Conservation (phyloP, 257 asterid species). For the Salvia miltiorrhiza region DNA sequence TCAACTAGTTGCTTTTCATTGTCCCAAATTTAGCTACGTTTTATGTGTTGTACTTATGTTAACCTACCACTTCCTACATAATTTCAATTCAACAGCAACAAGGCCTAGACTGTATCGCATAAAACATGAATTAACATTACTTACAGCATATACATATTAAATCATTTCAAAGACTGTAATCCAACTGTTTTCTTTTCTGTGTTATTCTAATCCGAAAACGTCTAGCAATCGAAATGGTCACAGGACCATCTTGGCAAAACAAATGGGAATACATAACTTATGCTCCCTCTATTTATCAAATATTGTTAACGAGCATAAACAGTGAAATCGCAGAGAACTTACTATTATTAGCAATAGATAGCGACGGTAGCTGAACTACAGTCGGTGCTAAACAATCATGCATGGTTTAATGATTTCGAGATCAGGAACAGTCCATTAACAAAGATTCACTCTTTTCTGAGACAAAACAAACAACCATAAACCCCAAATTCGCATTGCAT, state of each 20-base stretch:
- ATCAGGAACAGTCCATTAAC: background rate
- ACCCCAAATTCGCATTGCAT: constrained; percentile 7
- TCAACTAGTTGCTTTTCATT: too few species aligned
- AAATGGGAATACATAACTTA: background rate
- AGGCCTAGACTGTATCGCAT: background rate
- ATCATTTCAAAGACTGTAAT: background rate
- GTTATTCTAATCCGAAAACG: background rate
- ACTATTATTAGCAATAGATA: background rate
- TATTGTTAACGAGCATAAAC: background rate
- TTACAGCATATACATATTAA: background rate
- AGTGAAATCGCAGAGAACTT: background rate
- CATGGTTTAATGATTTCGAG: background rate
- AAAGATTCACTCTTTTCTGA: background rate
- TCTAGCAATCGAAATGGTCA: background rate
- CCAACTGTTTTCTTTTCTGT: background rate
- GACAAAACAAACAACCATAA: background rate
- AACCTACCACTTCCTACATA: background rate
- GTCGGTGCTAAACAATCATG: background rate
- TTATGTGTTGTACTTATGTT: background rate
- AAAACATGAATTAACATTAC: background rate
- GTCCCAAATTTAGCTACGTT: background rate
- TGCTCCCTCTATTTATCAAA: background rate
- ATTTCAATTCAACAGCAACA: background rate
- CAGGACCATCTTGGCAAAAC: background rate
- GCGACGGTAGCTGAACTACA: constrained; percentile 1